These are phyloP conservation scores for Trichoderma asperelloides DNA, from an alignment of 495 filamentous ascomycete genomes.

Conservation along the genomic window DNA sequence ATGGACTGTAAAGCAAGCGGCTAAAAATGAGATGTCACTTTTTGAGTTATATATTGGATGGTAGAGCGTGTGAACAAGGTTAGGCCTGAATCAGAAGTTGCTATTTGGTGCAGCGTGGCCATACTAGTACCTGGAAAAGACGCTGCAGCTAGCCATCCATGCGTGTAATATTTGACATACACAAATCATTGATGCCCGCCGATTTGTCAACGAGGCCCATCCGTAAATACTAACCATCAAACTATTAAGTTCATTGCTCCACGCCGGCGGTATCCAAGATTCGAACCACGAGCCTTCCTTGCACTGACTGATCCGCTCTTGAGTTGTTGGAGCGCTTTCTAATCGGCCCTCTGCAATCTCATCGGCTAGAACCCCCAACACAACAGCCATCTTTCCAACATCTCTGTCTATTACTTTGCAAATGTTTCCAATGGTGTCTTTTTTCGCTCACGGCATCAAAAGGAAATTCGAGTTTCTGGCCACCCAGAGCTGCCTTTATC, in stretches of 20 bases:
- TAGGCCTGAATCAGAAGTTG: too few species aligned
- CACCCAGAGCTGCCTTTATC: conserved; percentile 39
- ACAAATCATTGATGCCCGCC: too few species aligned
- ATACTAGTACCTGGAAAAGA: too few species aligned
- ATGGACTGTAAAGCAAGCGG: too few species aligned
- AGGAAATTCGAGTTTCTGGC: conserved; percentile 31
- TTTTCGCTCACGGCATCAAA: conserved; percentile 54
- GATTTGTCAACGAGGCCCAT: too few species aligned
- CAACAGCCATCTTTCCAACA: conserved; percentile 40
- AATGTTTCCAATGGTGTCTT: conserved; percentile 37
- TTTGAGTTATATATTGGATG: too few species aligned
- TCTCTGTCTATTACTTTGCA: conserved; percentile 33
- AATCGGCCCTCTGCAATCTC: conserved; percentile 35
- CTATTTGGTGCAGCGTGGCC: too few species aligned
- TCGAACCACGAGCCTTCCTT: conserved; percentile 58
- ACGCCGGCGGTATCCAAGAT: conserved; percentile 52
- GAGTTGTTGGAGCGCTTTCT: conserved; percentile 44
- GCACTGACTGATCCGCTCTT: conserved; percentile 56
- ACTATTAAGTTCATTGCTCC: neutral
- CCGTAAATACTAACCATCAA: too few species aligned
- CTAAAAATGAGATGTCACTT: too few species aligned
- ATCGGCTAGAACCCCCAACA: conserved; percentile 16
- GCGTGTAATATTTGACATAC: too few species aligned
- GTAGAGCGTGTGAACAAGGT: too few species aligned
- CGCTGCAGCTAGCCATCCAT: too few species aligned